A percentile compares a stretch with the other conserved stretches of the same genome.
These are phyloP conservation scores for Lepidium campestre DNA, from an alignment of 441 rosid species.

Conservation along the genomic window DNA sequence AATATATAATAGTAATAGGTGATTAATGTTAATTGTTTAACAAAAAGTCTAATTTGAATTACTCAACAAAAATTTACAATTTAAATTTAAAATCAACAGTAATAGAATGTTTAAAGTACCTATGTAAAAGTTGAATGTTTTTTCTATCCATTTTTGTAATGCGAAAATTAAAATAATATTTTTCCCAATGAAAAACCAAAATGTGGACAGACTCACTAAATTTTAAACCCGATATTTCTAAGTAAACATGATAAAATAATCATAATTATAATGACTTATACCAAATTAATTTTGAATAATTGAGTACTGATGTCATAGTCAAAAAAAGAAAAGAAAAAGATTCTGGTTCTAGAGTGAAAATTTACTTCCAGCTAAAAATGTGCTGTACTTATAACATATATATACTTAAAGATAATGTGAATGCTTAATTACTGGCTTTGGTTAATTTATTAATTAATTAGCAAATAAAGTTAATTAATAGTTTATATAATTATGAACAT, in stretches of 20 bases:
- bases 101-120: too few relatives aligned
- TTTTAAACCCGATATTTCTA: neutral
- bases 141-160: too few relatives aligned
- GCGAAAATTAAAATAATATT: neutral
- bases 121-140: too few relatives aligned
- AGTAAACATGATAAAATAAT: neutral
- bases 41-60: too few relatives aligned
- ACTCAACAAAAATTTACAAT: too few relatives aligned
- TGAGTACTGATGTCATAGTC: neutral
- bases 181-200: neutral
- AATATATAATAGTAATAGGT: too few relatives aligned
- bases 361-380: slow-evolving; percentile 7
- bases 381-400: neutral
- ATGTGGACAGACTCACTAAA: neutral
- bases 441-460: neutral
- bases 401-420: neutral
- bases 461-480: neutral
- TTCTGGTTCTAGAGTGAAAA: slow-evolving; percentile 10
- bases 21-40: too few relatives aligned
- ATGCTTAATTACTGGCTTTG: neutral
- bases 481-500: neutral
- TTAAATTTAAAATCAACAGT: too few relatives aligned
- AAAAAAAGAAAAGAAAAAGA: neutral
- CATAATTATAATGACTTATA: slow-evolving; percentile 10
- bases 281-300: slow-evolving; percentile 9